A percentile compares a stretch with the other conserved stretches of the same genome.
phyloP scores from a whole-genome alignment of 2,329 filamentous ascomycete species.

The Cytospora piceicola region DNA sequence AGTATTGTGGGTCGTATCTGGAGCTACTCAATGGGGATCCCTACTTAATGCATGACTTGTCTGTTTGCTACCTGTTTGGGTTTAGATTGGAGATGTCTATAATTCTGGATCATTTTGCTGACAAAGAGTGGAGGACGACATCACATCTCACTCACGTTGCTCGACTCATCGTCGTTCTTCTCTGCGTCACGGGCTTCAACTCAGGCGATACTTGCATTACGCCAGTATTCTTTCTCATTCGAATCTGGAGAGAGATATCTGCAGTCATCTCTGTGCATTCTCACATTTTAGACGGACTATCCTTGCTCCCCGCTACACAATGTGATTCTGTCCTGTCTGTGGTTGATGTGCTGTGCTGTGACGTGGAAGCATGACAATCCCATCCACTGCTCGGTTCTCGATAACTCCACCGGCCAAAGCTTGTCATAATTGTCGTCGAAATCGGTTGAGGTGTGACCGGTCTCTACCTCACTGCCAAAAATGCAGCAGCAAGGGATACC shows the following conservation, averaged over 20 bases:
- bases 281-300: no score
- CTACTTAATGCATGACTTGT: slow-evolving; percentile 33
- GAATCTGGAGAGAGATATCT: not conserved
- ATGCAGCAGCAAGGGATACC: slow-evolving; percentile 57
- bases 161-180: no score
- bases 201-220: not conserved
- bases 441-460: slow-evolving; percentile 64
- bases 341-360: not conserved
- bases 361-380: slow-evolving; percentile 19
- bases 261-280: not conserved
- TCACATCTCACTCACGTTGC: not conserved
- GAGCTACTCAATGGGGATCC: slow-evolving; percentile 16
- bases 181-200: not conserved
- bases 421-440: slow-evolving; percentile 66
- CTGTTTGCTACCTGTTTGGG: slow-evolving; percentile 35
- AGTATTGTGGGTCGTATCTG: slow-evolving; percentile 9
- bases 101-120: slow-evolving; percentile 6
- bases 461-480: slow-evolving; percentile 64
- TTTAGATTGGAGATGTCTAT: slow-evolving; percentile 16
- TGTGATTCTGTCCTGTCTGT: not conserved
- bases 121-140: slow-evolving; percentile 16
- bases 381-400: slow-evolving; percentile 4
- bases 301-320: not conserved
- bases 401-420: slow-evolving; percentile 41
- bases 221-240: not conserved